Evolutionary conservation across 2,329 filamentous ascomycete genomes (phyloP).

Genomic region (Aspergillus puulaauensis): DNA sequence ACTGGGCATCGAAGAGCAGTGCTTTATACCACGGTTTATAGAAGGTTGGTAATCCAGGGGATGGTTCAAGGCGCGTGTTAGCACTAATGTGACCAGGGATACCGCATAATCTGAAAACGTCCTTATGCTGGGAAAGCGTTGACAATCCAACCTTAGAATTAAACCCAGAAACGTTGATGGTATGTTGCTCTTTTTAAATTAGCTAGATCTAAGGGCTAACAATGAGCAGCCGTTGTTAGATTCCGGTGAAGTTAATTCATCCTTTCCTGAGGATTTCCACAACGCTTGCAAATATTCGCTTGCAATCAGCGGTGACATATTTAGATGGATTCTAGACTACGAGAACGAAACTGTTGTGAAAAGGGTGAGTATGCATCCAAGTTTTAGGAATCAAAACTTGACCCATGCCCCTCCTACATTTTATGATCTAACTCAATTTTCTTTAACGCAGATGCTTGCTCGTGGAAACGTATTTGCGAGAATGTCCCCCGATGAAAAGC

Average conservation of each 20-base stretch:
- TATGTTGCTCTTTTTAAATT: conserved; percentile 34
- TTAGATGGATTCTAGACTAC: conserved; percentile 94
- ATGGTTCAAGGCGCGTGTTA: neutral
- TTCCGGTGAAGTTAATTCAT: conserved; percentile 72
- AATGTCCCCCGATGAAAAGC: conserved; percentile 99
- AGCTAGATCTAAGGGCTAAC: conserved; percentile 12
- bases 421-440: neutral
- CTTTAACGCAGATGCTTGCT: conserved; percentile 70
- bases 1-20: conserved; percentile 77
- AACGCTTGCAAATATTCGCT: conserved; percentile 83
- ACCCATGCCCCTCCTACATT: neutral
- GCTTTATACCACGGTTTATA: conserved; percentile 86
- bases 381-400: neutral
- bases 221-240: conserved; percentile 65
- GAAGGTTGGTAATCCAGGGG: conserved; percentile 51
- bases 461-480: conserved; percentile 90
- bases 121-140: conserved; percentile 89
- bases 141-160: conserved; percentile 77
- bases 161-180: conserved; percentile 73
- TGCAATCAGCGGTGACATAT: conserved; percentile 88
- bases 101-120: conserved; percentile 69
- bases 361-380: conserved; percentile 49
- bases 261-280: conserved; percentile 78
- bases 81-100: conserved; percentile 52
- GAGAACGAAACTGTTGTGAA: conserved; percentile 77